Evolutionary conservation across 495 filamentous ascomycete genomes (phyloP).

Genomic region (Neohortaea acidophila): DNA sequence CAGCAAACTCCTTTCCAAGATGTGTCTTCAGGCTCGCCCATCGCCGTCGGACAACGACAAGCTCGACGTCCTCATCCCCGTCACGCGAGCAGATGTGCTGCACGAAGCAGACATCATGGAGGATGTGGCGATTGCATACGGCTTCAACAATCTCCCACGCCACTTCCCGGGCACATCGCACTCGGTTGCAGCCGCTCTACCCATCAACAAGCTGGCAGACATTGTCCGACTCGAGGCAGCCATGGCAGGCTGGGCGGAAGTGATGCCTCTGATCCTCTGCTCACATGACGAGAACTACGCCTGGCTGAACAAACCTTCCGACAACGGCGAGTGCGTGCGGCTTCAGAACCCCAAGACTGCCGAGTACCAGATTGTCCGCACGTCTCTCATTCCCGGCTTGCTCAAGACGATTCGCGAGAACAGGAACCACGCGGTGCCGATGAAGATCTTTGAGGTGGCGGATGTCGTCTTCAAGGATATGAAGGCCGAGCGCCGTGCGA

Average conservation of each 20-base stretch:
- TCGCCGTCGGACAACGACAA: constrained; percentile 40
- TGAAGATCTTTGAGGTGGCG: constrained; percentile 84
- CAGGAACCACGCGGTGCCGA: constrained; percentile 72
- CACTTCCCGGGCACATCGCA: constrained; percentile 67
- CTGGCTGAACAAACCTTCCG: constrained; percentile 83
- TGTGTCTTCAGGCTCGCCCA: constrained; percentile 67
- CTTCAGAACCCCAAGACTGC: constrained; percentile 91
- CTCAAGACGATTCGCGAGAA: constrained; percentile 95
- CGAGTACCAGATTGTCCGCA: constrained; percentile 94
- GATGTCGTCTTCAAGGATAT: constrained; percentile 85
- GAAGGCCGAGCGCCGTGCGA: constrained; percentile 58
- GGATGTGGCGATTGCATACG: constrained; percentile 87
- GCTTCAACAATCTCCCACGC: constrained; percentile 85
- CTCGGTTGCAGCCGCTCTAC: constrained; percentile 72
- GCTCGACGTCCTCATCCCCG: constrained; percentile 58
- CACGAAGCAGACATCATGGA: constrained; percentile 99
- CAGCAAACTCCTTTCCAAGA: constrained; percentile 62
- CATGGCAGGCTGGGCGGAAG: constrained; percentile 92
- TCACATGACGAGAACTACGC: constrained; percentile 97
- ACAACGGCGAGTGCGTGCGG: constrained; percentile 69
- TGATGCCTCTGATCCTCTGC: constrained; percentile 92
- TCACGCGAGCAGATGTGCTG: constrained; percentile 83
- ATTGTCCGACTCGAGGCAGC: constrained; percentile 82
- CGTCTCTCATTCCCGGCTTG: constrained; percentile 72
- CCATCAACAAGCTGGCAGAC: constrained; percentile 86